A percentile compares a stretch with the other conserved stretches of the same genome.
phyloP scores from a whole-genome alignment of 2,329 filamentous ascomycete species.

The Zarea fungicola region DNA sequence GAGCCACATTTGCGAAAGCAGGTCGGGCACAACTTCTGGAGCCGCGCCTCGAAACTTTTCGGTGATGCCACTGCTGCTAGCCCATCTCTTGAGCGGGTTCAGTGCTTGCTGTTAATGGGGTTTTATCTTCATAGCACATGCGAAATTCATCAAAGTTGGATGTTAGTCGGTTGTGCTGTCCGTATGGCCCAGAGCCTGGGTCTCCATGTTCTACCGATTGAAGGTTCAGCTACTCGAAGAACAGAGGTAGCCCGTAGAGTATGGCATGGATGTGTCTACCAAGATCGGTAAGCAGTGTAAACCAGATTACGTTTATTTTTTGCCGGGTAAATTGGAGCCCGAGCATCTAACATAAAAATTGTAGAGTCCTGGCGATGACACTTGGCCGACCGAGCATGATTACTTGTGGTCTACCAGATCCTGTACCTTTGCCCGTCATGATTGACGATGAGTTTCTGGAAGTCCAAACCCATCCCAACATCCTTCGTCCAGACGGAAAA shows the following conservation, averaged over 20 bases:
- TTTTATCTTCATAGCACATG: not conserved
- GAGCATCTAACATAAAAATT: not conserved
- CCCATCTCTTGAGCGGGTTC: not conserved
- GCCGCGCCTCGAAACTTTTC: conserved; percentile 3
- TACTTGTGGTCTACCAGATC: not conserved
- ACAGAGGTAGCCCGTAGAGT: conserved; percentile 9
- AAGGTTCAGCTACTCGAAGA: not conserved
- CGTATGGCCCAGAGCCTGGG: not conserved
- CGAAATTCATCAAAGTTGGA: not conserved
- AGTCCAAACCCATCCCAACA: not conserved
- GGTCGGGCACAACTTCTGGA: conserved; percentile 9
- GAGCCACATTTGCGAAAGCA: not conserved
- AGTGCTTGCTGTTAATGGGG: not conserved
- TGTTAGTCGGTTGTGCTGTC: not conserved
- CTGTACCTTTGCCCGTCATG: conserved; percentile 10
- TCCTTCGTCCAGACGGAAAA: conserved; percentile 7
- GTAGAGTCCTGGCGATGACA: conserved; percentile 13
- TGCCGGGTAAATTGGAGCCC: not conserved
- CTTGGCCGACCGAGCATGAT: conserved; percentile 16
- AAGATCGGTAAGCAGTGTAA: conserved; percentile 14
- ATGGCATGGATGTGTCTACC: conserved; percentile 15
- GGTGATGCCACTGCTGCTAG: not conserved
- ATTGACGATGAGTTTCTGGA: conserved; percentile 15
- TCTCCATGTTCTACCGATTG: not conserved
- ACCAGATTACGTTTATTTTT: too few relatives aligned